Conservation (phyloP, 2,329 filamentous ascomycete genomes). For the Verticillium tricorpus region DNA sequence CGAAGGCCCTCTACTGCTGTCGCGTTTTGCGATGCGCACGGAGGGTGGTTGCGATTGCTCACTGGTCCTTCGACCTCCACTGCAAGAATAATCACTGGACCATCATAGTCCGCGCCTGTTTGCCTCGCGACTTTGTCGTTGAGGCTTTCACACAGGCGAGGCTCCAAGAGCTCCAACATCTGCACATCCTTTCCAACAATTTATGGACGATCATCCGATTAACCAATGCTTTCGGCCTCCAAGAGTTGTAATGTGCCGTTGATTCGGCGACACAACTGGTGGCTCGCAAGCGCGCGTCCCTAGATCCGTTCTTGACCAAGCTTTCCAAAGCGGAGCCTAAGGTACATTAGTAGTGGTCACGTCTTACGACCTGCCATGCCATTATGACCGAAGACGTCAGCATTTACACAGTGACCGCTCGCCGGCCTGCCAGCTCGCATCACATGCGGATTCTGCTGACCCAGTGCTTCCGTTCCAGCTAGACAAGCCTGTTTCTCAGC, state of each 20-base stretch:
- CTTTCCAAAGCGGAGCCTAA: not conserved
- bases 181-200: not conserved
- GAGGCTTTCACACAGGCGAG: conserved; percentile 39
- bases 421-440: not conserved
- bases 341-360: not conserved
- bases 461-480: not conserved
- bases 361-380: not conserved
- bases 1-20: conserved; percentile 11
- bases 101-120: conserved; percentile 51
- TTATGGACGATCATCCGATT: too few species aligned
- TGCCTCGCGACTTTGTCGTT: conserved; percentile 11
- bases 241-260: too few species aligned
- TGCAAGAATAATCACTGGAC: conserved; percentile 41
- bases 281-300: not conserved
- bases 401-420: not conserved
- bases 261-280: not conserved
- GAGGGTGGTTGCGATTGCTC: conserved; percentile 12
- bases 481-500: not conserved
- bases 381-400: not conserved
- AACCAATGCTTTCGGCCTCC: too few species aligned
- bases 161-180: conserved; percentile 48
- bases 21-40: conserved; percentile 13
- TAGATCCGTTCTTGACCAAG: not conserved
- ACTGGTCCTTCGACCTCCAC: conserved; percentile 12
- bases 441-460: not conserved